Conservation (phyloP, 805 yeast species). For the Monosporozyma yasuniensis region DNA sequence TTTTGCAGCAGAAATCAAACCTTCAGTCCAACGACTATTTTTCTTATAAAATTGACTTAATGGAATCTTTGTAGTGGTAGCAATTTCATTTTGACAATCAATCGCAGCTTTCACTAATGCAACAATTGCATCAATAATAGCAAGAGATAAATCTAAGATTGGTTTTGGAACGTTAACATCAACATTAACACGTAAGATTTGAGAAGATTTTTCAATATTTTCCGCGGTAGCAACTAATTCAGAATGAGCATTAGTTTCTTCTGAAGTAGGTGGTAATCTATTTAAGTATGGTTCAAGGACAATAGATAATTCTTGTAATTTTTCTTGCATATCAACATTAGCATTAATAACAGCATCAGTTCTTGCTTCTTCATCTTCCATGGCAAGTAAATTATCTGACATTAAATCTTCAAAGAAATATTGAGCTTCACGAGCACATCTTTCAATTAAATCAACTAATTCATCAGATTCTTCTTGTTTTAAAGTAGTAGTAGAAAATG, state of each 20-base stretch:
- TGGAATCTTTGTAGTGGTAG: constrained; percentile 38
- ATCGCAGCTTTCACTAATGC: constrained; percentile 66
- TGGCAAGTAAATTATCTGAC: constrained; percentile 41
- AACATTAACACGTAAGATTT: constrained; percentile 48
- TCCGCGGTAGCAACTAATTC: constrained; percentile 69
- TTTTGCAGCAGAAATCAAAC: constrained; percentile 80
- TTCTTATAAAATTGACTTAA: constrained; percentile 62
- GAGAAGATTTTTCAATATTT: constrained; percentile 58
- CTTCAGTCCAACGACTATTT: constrained; percentile 90
- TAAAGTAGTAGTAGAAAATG: constrained; percentile 6
- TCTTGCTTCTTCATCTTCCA: constrained; percentile 53
- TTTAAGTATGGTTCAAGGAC: constrained; percentile 37
- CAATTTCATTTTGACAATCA: constrained; percentile 73
- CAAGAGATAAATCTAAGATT: constrained; percentile 66
- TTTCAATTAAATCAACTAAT: constrained; percentile 26
- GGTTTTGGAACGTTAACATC: constrained; percentile 51
- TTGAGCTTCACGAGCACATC: constrained; percentile 52
- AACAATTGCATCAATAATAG: constrained; percentile 71
- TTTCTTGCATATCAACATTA: constrained; percentile 64
- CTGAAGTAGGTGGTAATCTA: constrained; percentile 14
- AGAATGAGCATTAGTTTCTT: constrained; percentile 57
- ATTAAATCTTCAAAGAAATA: constrained; percentile 51
- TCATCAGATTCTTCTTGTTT: constrained; percentile 4
- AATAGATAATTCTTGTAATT: constrained; percentile 56
- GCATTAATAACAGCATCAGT: constrained; percentile 70